These are phyloP conservation scores for Stereum hirsutum DNA, from an alignment of 1,284 basidiomycete species.

Conservation along the genomic window DNA sequence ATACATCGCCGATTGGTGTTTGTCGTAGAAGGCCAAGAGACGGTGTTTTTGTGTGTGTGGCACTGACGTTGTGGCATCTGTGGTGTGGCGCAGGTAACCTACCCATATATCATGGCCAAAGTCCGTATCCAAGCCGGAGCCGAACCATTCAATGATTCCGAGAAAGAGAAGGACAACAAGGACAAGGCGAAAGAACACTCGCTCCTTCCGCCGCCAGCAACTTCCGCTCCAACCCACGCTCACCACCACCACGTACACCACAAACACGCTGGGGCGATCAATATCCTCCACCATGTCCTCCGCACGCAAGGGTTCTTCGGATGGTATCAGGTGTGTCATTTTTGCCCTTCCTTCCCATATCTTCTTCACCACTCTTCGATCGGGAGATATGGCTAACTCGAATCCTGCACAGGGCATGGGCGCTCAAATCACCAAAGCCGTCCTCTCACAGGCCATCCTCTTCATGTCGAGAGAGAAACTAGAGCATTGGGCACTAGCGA, in stretches of 20 bases:
- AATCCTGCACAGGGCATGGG: conserved; percentile 70
- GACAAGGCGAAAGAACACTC: conserved; percentile 37
- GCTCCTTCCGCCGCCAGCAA: conserved; percentile 23
- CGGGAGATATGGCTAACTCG: too few relatives aligned
- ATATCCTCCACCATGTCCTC: conserved; percentile 70
- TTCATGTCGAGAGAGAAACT: conserved; percentile 83
- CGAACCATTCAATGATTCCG: too few relatives aligned
- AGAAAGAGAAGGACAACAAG: too few relatives aligned
- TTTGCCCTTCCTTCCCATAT: neutral
- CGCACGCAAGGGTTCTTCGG: conserved; percentile 71
- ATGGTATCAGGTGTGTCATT: conserved; percentile 86
- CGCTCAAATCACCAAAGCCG: conserved; percentile 86
- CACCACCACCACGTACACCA: conserved; percentile 25
- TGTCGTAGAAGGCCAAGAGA: neutral
- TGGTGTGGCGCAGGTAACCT: conserved; percentile 76
- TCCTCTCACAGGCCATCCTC: conserved; percentile 73
- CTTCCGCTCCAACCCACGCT: too few relatives aligned
- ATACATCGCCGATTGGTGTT: conserved; percentile 2
- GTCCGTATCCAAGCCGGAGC: conserved; percentile 88
- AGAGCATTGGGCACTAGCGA: conserved; percentile 63
- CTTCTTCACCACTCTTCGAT: neutral
- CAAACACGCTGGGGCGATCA: conserved; percentile 65
- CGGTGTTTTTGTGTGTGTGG: neutral
- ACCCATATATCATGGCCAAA: conserved; percentile 96
- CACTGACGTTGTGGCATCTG: neutral